phyloP scores from a whole-genome alignment of 768 basidiomycete genomes.

The Trametes maxima region DNA sequence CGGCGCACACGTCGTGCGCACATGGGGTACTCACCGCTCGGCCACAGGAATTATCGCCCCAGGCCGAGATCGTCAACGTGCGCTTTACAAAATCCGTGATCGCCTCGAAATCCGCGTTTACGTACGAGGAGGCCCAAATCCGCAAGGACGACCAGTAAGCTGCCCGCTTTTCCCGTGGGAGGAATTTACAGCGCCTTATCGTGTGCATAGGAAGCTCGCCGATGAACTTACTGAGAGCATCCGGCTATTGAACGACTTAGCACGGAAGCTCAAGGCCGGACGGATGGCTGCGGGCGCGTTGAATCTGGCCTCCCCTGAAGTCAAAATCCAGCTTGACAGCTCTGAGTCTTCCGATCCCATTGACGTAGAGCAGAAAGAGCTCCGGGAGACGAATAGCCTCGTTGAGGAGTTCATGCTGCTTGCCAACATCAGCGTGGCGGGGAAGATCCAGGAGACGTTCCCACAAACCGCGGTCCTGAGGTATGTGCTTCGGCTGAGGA shows the following conservation, averaged over 20 bases:
- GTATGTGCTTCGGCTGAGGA: slow-evolving; percentile 38
- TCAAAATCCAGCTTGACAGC: slow-evolving; percentile 94
- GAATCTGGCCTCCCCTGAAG: slow-evolving; percentile 96
- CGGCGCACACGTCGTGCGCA: background rate
- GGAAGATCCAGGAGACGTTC: slow-evolving; percentile 90
- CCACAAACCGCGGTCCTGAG: slow-evolving; percentile 94
- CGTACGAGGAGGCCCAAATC: slow-evolving; percentile 94
- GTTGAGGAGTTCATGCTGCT: slow-evolving; percentile 99
- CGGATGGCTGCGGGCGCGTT: slow-evolving; percentile 97
- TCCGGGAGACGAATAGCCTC: slow-evolving; percentile 90
- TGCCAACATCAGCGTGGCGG: slow-evolving; percentile 93
- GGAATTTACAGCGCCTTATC: slow-evolving; percentile 4
- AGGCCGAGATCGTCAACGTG: slow-evolving; percentile 88
- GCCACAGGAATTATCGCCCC: slow-evolving; percentile 80
- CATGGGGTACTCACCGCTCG: slow-evolving; percentile 10
- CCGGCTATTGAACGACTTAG: slow-evolving; percentile 84
- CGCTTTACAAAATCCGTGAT: slow-evolving; percentile 97
- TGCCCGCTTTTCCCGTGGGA: background rate
- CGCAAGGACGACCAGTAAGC: slow-evolving; percentile 90
- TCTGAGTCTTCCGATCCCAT: slow-evolving; percentile 94
- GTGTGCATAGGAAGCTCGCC: slow-evolving; percentile 55
- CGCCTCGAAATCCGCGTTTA: slow-evolving; percentile 93
- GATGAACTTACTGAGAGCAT: slow-evolving; percentile 87
- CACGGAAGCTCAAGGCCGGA: slow-evolving; percentile 78
- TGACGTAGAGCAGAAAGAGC: slow-evolving; percentile 94